Evolutionary conservation across 129 eudicot species (phyloP).

Genomic region (Calendula officinalis): DNA sequence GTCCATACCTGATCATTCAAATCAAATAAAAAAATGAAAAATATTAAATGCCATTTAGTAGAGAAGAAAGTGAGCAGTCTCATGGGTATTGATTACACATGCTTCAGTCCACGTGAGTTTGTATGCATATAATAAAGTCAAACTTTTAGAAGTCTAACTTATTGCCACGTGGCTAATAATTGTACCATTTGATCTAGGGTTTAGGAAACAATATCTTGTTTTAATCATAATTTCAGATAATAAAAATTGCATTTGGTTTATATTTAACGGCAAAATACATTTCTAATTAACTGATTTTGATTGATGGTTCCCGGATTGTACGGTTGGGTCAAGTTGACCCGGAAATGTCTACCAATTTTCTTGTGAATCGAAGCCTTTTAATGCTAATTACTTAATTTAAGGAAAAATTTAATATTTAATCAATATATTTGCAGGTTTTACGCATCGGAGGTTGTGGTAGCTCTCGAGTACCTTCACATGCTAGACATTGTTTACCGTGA

Average conservation of each 20-base stretch:
- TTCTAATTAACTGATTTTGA: background rate
- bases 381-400: constrained; percentile 8
- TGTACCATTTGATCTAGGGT: background rate
- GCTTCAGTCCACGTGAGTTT: constrained; percentile 27
- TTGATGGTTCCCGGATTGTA: constrained; percentile 6
- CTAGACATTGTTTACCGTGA: constrained; percentile 96
- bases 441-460: constrained; percentile 89
- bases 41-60: background rate
- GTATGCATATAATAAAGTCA: constrained; percentile 31
- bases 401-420: constrained; percentile 13
- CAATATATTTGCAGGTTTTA: constrained; percentile 64
- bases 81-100: constrained; percentile 32
- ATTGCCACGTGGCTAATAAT: constrained; percentile 30
- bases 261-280: too few relatives aligned
- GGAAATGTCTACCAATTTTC: constrained; percentile 7
- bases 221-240: background rate
- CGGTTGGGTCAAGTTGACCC: constrained; percentile 26
- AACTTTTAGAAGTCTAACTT: constrained; percentile 7
- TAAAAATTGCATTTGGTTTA: too few relatives aligned
- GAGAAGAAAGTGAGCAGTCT: constrained; percentile 20
- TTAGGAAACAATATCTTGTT: too few relatives aligned
- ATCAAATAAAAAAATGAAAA: background rate
- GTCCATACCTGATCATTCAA: constrained; percentile 22
- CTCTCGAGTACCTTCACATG: constrained; percentile 92
- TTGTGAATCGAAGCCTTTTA: constrained; percentile 13